Base-by-base conservation (phyloP, 805 yeast species). In the Isabelozyma gotoi region DNA sequence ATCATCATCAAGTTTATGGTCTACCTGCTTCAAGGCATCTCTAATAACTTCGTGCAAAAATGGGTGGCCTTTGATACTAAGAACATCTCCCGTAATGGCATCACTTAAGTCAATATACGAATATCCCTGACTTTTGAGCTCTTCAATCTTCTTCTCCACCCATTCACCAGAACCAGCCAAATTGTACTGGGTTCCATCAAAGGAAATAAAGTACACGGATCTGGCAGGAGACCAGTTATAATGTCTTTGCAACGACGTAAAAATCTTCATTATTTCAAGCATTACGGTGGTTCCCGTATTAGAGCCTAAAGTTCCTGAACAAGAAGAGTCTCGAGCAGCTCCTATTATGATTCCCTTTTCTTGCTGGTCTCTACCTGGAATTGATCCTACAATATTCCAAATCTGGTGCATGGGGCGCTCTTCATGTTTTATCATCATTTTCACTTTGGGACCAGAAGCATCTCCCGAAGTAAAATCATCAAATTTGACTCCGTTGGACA, bases 131-230 rank as follows among this genome's bases (percentile, higher is more conserved):
- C 78, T 73, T 41, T 73, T 67, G 19, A 89, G 65, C 33, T 72
- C 74, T 18, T 76, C 74, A n/a, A 67, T 60, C 44, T 76, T 75
- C 31, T 72, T 67, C 51, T 85, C 87, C 5, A 84, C 73, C 76
- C 91, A 82, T 55, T 85, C 92, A 0, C 90, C 75, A n/a, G 88
- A 74, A 0, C 98, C 98, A 0, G 94, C 96, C 51, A 75, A 67
- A 58, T 90, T 90, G 55, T 85, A 89, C 47, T 83, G 81, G 0
- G 85, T 69, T 1, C 87, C 97, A 54, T 91, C 96, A 69, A 86
- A 89, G 0, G 96, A 87, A 0, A 81, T 80, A 65, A 91, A 90
- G 56, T 84, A 84, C 11, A 91, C 82, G 3, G 91, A 75, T 60
- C 98, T 77, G 33, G 89, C 62, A 0, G 98, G 97, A 37, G 73